phyloP scores from a whole-genome alignment of 345 rosid species.

The Heritiera littoralis region DNA sequence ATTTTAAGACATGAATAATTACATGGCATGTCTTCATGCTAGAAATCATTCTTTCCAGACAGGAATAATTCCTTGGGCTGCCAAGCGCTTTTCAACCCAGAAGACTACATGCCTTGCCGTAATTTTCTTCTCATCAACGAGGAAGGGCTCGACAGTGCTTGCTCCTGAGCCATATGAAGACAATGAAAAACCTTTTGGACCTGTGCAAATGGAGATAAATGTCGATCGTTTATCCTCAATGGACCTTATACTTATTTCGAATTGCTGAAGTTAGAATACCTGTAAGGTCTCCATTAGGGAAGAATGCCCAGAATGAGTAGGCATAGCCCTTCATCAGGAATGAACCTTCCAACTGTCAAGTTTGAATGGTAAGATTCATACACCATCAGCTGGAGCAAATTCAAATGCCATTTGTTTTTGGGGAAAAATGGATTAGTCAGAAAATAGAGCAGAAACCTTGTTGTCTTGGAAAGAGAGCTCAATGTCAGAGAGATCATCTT shows the following conservation, averaged over 20 bases:
- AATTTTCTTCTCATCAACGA: slow-evolving; percentile 81
- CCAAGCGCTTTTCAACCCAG: slow-evolving; percentile 95
- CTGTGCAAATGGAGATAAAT: slow-evolving; percentile 34
- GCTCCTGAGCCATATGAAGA: slow-evolving; percentile 72
- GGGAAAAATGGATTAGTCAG: background rate
- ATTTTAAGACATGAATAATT: background rate
- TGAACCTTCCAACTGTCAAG: slow-evolving; percentile 73
- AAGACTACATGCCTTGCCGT: slow-evolving; percentile 76
- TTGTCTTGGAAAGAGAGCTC: slow-evolving; percentile 71
- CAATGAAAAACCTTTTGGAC: slow-evolving; percentile 80
- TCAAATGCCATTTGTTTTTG: background rate
- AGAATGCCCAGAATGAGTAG: slow-evolving; percentile 89
- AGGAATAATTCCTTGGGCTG: slow-evolving; percentile 91
- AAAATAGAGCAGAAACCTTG: slow-evolving; percentile 45
- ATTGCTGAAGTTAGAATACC: slow-evolving; percentile 34
- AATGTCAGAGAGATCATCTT: slow-evolving; percentile 61
- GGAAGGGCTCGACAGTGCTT: slow-evolving; percentile 96
- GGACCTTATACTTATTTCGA: background rate
- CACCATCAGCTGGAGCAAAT: background rate
- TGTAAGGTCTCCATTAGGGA: slow-evolving; percentile 68
- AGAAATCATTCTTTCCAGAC: slow-evolving; percentile 61
- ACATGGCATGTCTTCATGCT: background rate
- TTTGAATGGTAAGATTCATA: background rate
- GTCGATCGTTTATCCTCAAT: background rate
- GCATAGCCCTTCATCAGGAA: slow-evolving; percentile 60